Evolutionary conservation across 345 rosid genomes (phyloP).

Genomic region (Rubroshorea leprosula): DNA sequence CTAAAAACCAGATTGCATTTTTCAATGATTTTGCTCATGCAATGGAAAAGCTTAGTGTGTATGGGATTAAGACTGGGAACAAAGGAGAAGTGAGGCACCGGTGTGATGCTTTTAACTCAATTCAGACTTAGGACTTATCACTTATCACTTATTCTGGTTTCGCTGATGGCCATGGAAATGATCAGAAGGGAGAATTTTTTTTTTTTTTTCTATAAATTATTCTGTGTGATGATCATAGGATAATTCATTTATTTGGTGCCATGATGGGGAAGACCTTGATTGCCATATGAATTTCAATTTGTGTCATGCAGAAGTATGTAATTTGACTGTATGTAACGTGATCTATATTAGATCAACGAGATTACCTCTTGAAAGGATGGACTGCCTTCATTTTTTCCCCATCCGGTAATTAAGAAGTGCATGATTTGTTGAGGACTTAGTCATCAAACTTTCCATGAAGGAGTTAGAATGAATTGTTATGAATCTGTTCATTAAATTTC

Average conservation of each 20-base stretch:
- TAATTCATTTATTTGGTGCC: too few relatives aligned
- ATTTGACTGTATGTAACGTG: too few relatives aligned
- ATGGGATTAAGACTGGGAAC: conserved; percentile 66
- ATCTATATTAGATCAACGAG: too few relatives aligned
- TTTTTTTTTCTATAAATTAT: not conserved
- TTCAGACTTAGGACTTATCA: not conserved
- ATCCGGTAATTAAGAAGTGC: too few relatives aligned
- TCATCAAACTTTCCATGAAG: too few relatives aligned
- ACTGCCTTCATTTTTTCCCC: too few relatives aligned
- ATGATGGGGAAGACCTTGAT: too few relatives aligned
- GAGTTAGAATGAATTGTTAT: too few relatives aligned
- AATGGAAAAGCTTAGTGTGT: conserved; percentile 65
- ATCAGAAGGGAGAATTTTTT: not conserved
- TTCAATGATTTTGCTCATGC: conserved; percentile 66
- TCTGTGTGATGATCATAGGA: not conserved
- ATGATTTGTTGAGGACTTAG: too few relatives aligned
- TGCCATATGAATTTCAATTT: too few relatives aligned
- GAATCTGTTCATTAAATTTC: too few relatives aligned
- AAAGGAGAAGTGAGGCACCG: conserved; percentile 79
- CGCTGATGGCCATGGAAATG: not conserved
- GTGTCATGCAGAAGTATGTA: too few relatives aligned
- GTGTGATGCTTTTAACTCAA: conserved; percentile 64
- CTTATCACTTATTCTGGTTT: not conserved
- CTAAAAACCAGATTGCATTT: conserved; percentile 47
- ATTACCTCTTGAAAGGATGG: not conserved